phyloP scores from a whole-genome alignment of 331 rosid genomes.

The Rhamnella rubrinervis region DNA sequence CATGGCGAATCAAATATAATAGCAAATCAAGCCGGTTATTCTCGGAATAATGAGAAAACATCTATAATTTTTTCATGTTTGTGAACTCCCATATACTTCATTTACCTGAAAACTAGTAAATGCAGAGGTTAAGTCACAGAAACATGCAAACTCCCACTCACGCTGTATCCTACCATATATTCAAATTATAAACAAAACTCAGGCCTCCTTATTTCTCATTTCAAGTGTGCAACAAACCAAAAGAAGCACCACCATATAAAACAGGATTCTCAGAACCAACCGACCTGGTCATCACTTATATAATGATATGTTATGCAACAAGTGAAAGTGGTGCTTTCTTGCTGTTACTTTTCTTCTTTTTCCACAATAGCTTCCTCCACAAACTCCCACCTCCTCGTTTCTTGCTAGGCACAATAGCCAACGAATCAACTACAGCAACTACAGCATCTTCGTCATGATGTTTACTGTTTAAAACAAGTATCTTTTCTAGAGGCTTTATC shows the following conservation, averaged over 20 bases:
- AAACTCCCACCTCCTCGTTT: constrained; percentile 46
- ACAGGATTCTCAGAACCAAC: constrained; percentile 12
- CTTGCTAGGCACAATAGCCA: constrained; percentile 70
- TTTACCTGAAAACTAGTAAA: constrained; percentile 27
- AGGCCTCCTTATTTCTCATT: constrained; percentile 3
- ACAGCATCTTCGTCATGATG: constrained; percentile 35
- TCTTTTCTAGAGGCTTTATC: constrained; percentile 50
- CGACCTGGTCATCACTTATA: not conserved
- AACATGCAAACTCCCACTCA: constrained; percentile 9
- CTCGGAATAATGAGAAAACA: too few relatives aligned
- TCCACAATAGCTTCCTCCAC: constrained; percentile 68
- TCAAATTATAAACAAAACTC: constrained; percentile 8
- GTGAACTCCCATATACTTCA: not conserved
- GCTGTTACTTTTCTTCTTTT: constrained; percentile 59
- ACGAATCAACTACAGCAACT: constrained; percentile 31
- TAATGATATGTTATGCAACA: constrained; percentile 32
- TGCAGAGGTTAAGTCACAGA: constrained; percentile 24
- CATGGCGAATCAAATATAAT: too few relatives aligned
- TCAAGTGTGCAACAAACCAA: constrained; percentile 28
- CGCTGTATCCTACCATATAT: not conserved
- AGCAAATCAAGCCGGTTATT: too few relatives aligned
- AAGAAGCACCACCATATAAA: constrained; percentile 7
- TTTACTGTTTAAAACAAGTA: constrained; percentile 41
- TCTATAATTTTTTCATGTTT: not conserved
- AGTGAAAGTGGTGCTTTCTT: constrained; percentile 40